Percentiles rank a stretch among this genome's conserved stretches.
Evolutionary conservation across 2,329 filamentous ascomycete genomes (phyloP).

Genomic region (Fusarium acutatum): DNA sequence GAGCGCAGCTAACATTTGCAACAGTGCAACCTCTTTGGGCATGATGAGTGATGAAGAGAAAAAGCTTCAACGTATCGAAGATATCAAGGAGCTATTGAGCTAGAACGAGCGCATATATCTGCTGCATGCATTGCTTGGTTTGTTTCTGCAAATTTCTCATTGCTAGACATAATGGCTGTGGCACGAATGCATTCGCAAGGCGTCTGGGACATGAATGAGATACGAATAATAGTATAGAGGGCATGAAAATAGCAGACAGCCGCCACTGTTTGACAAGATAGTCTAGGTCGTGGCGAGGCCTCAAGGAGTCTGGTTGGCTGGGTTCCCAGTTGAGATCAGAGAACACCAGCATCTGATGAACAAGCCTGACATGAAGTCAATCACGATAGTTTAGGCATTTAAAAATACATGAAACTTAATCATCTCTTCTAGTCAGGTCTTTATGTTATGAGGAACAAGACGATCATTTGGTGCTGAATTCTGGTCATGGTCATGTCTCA

Average conservation of each 20-base stretch:
- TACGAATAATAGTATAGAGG: slow-evolving; percentile 14
- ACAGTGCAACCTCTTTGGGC: slow-evolving; percentile 88
- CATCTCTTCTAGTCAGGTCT: slow-evolving; percentile 25
- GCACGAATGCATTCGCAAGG: slow-evolving; percentile 15
- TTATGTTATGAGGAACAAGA: not conserved
- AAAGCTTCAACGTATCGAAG: slow-evolving; percentile 87
- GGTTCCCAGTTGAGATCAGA: slow-evolving; percentile 23
- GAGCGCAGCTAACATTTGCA: slow-evolving; percentile 16
- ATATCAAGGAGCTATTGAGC: slow-evolving; percentile 89
- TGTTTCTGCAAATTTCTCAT: not conserved
- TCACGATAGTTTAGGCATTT: slow-evolving; percentile 19
- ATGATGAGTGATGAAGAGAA: slow-evolving; percentile 97
- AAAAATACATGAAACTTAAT: slow-evolving; percentile 6
- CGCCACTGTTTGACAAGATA: not conserved
- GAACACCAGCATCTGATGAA: slow-evolving; percentile 25
- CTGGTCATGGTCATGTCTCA: slow-evolving; percentile 31
- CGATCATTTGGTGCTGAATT: slow-evolving; percentile 24
- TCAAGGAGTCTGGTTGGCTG: slow-evolving; percentile 8
- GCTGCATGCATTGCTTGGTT: not conserved
- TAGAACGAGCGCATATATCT: slow-evolving; percentile 39
- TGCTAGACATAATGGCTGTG: not conserved
- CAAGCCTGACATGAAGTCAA: slow-evolving; percentile 33
- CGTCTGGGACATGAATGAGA: slow-evolving; percentile 20
- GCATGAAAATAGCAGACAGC: not conserved
- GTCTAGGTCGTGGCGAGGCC: not conserved